Evolutionary conservation across 169 alveolate species (phyloP).

Genomic region (Perkinsus olseni): DNA sequence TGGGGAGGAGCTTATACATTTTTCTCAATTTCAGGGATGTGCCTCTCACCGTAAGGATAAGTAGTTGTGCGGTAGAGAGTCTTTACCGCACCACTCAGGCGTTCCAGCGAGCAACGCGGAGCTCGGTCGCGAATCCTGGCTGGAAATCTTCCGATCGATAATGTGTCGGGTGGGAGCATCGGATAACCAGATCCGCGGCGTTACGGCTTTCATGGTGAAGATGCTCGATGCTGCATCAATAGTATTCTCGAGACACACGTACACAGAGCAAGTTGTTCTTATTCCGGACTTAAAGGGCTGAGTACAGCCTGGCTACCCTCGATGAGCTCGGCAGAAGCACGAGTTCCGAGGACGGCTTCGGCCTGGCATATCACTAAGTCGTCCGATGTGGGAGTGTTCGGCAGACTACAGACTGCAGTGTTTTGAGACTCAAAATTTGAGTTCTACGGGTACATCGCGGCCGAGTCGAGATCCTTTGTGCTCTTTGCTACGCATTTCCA

Average conservation of each 20-base stretch:
- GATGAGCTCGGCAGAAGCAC: conserved; percentile 98
- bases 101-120: no score
- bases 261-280: no score
- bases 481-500: conserved; percentile 96
- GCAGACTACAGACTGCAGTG: conserved; percentile 67
- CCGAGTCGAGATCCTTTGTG: conserved; percentile 76
- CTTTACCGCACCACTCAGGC: no score
- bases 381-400: conserved; percentile 85
- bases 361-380: conserved; percentile 17
- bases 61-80: no score
- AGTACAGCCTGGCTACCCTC: conserved; percentile 75
- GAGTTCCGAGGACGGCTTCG: conserved; percentile 67
- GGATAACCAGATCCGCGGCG: conserved; percentile 86
- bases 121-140: no score
- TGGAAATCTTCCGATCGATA: conserved; percentile 81
- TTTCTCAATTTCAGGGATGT: no score
- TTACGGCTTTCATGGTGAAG: conserved; percentile 92
- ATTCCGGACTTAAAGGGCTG: conserved; percentile 60
- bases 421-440: no score
- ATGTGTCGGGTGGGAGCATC: conserved; percentile 96
- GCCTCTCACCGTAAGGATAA: no score
- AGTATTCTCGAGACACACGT: conserved; percentile 16
- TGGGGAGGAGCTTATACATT: no score
- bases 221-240: conserved; percentile 91
- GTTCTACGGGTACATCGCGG: conserved; percentile 63